Evolutionary conservation across 345 rosid species (phyloP).

Genomic region (Melaleuca alternifolia): DNA sequence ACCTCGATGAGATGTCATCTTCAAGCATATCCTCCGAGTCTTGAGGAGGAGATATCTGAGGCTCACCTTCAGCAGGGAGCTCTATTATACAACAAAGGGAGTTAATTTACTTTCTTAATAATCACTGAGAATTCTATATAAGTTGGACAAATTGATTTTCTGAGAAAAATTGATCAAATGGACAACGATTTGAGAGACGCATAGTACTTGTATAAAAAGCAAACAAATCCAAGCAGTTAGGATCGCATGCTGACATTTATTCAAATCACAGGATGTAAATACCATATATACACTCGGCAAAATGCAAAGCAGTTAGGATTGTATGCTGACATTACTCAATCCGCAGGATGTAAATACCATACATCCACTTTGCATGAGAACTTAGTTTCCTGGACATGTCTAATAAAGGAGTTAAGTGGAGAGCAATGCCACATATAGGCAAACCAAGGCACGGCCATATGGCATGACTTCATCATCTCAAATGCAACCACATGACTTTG

Average conservation of each 20-base stretch:
- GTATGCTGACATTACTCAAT: too few species aligned
- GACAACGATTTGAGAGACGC: neutral
- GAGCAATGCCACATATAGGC: neutral
- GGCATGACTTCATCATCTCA: neutral
- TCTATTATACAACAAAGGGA: neutral
- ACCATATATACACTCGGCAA: neutral
- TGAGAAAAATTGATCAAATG: neutral
- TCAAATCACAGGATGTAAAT: neutral
- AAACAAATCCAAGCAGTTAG: neutral
- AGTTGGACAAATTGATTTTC: neutral
- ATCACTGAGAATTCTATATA: neutral
- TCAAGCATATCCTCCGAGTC: constrained; percentile 63
- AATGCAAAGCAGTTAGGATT: too few species aligned
- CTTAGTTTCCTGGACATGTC: neutral
- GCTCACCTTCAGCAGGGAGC: constrained; percentile 42
- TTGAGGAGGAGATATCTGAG: constrained; percentile 46
- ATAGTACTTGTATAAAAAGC: neutral
- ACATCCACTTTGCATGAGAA: neutral
- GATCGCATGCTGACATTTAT: neutral
- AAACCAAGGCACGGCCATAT: neutral
- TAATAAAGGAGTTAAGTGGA: neutral
- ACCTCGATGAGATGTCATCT: constrained; percentile 88
- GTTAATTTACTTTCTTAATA: neutral
- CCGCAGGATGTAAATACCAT: neutral
- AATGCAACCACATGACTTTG: neutral